These are phyloP conservation scores for Medicago ruthenica DNA, from an alignment of 306 rosid genomes.

Conservation along the genomic window DNA sequence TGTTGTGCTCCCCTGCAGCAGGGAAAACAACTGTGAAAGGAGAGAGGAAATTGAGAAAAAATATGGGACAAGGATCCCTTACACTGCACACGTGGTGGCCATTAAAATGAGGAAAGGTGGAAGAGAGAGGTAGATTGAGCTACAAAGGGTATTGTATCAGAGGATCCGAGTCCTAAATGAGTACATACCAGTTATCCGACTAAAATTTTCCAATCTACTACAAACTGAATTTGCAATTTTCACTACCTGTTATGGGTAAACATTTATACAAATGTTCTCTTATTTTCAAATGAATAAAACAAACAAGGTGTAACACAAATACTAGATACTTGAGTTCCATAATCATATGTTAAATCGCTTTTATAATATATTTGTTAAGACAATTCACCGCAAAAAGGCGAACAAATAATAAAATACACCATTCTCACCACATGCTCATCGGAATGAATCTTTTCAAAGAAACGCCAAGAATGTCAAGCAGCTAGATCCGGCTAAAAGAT, in stretches of 20 bases:
- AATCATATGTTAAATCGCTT: background rate
- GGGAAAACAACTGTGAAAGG: slow-evolving; percentile 1
- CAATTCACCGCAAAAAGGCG: background rate
- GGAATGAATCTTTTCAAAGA: slow-evolving; percentile 35
- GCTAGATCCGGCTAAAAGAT: slow-evolving; percentile 37
- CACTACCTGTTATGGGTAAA: background rate
- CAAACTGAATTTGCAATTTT: background rate
- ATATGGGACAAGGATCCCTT: background rate
- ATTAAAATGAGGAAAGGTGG: background rate
- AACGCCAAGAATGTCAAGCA: slow-evolving; percentile 20
- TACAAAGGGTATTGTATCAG: background rate
- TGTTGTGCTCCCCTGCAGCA: background rate
- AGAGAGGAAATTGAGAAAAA: slow-evolving; percentile 8
- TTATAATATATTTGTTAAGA: slow-evolving; percentile 3
- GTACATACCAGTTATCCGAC: background rate
- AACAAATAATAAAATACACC: background rate
- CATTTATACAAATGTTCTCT: background rate
- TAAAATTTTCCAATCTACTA: background rate
- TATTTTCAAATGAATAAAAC: background rate
- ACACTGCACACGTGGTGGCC: background rate
- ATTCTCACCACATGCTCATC: slow-evolving; percentile 37
- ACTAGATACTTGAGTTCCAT: background rate
- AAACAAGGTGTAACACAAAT: background rate
- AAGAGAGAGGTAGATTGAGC: background rate
- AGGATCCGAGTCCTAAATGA: background rate